phyloP scores from a whole-genome alignment of 805 yeast genomes.

The Vanderwaltozyma tropicalis region DNA sequence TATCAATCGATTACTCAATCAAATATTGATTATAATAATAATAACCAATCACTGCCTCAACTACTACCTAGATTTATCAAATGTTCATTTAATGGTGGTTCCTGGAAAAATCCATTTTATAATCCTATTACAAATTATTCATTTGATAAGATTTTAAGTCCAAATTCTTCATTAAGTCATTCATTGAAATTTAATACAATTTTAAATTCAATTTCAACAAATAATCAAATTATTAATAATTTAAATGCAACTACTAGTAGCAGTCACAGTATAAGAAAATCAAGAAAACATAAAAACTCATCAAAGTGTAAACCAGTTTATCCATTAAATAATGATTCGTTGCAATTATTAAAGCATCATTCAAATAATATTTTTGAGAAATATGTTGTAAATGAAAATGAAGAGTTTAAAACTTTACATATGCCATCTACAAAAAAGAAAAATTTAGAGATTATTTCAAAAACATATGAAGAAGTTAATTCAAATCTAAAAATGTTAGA shows the following conservation, averaged over 20 bases:
- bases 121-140: neutral
- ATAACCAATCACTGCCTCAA: slow-evolving; percentile 38
- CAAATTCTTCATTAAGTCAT: neutral
- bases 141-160: neutral
- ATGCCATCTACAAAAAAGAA: slow-evolving; percentile 1
- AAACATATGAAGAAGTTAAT: slow-evolving; percentile 19
- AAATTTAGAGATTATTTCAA: slow-evolving; percentile 16
- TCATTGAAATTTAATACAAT: neutral
- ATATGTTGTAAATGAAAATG: neutral
- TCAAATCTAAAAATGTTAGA: slow-evolving; percentile 14
- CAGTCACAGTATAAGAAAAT: neutral
- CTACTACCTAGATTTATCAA: slow-evolving; percentile 58
- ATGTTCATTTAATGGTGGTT: slow-evolving; percentile 63
- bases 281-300: neutral
- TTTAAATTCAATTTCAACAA: neutral
- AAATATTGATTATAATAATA: neutral
- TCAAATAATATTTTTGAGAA: neutral
- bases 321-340: slow-evolving; percentile 18
- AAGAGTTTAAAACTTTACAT: neutral
- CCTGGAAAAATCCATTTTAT: slow-evolving; percentile 51
- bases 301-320: slow-evolving; percentile 3
- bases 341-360: slow-evolving; percentile 10
- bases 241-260: neutral
- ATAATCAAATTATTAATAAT: neutral
- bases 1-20: slow-evolving; percentile 15